Conservation (phyloP, 169 alveolate genomes). For the Plasmodium cynomolgi region DNA sequence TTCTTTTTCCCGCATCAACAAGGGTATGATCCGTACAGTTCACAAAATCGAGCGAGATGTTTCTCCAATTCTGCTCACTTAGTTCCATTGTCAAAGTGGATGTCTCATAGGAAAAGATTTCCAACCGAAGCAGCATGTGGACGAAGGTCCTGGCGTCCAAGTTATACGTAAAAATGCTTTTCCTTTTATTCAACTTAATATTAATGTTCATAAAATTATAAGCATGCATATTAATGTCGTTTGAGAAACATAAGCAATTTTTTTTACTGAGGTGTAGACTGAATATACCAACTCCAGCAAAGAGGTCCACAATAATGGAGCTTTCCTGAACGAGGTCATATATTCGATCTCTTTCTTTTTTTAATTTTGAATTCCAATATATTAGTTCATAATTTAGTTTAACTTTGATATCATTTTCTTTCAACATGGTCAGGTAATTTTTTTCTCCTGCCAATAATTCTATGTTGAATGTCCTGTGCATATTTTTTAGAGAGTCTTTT, state of each 20-base stretch:
- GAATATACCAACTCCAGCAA: constrained; percentile 93
- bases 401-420: constrained; percentile 81
- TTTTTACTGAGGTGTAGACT: constrained; percentile 89
- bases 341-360: constrained; percentile 76
- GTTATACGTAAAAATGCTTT: constrained; percentile 79
- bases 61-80: constrained; percentile 26
- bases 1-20: background rate
- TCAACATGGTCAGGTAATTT: constrained; percentile 84
- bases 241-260: constrained; percentile 90
- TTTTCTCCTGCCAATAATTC: constrained; percentile 92
- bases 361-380: constrained; percentile 91
- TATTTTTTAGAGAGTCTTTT: constrained; percentile 85
- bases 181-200: constrained; percentile 84
- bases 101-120: constrained; percentile 8
- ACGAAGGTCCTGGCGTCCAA: constrained; percentile 88
- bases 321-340: constrained; percentile 20
- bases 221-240: constrained; percentile 89
- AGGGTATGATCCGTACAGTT: background rate
- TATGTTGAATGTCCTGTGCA: constrained; percentile 89
- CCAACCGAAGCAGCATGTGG: constrained; percentile 8
- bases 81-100: background rate
- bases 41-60: constrained; percentile 21
- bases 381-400: constrained; percentile 84
- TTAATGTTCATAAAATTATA: constrained; percentile 87
- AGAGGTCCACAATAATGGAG: constrained; percentile 85